These are phyloP conservation scores for Phoma sp. DNA, from an alignment of 2,329 filamentous ascomycete genomes.

Conservation along the genomic window DNA sequence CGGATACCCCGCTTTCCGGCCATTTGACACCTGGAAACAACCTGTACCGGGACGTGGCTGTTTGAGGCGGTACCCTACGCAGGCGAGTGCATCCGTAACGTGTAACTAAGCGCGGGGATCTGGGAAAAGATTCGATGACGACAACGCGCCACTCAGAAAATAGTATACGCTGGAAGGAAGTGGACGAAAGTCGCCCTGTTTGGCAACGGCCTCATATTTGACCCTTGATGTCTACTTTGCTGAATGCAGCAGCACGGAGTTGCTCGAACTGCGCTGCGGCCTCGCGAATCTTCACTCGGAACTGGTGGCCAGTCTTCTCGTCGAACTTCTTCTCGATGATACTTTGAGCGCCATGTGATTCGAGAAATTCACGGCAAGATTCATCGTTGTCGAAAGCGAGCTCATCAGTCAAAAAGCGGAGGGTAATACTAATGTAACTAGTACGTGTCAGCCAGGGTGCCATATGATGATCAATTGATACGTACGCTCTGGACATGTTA, in stretches of 20 bases:
- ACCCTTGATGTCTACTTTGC: conserved; percentile 93
- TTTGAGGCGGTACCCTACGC: conserved; percentile 25
- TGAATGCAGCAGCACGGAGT: conserved; percentile 75
- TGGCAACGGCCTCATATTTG: conserved; percentile 70
- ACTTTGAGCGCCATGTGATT: conserved; percentile 76
- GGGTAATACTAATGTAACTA: conserved; percentile 90
- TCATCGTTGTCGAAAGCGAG: conserved; percentile 93
- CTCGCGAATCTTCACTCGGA: conserved; percentile 64
- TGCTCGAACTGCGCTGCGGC: conserved; percentile 70
- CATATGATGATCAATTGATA: conserved; percentile 29
- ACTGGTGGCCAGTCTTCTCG: conserved; percentile 35
- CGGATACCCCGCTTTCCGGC: conserved; percentile 42
- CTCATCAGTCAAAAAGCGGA: conserved; percentile 93
- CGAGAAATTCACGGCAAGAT: conserved; percentile 88
- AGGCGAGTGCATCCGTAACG: conserved; percentile 26
- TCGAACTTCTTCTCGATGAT: conserved; percentile 77
- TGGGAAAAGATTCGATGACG: conserved; percentile 20
- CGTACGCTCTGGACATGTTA: conserved; percentile 94
- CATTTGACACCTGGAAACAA: conserved; percentile 29
- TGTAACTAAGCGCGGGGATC: conserved; percentile 30
- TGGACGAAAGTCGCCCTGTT: conserved; percentile 8
- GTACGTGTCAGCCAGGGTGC: conserved; percentile 53
- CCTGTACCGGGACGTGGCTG: conserved; percentile 25
- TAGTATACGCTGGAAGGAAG: conserved; percentile 1
- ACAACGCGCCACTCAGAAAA: conserved; percentile 17